Conservation (phyloP, 2,329 filamentous ascomycete species). For the Nemania sp. region DNA sequence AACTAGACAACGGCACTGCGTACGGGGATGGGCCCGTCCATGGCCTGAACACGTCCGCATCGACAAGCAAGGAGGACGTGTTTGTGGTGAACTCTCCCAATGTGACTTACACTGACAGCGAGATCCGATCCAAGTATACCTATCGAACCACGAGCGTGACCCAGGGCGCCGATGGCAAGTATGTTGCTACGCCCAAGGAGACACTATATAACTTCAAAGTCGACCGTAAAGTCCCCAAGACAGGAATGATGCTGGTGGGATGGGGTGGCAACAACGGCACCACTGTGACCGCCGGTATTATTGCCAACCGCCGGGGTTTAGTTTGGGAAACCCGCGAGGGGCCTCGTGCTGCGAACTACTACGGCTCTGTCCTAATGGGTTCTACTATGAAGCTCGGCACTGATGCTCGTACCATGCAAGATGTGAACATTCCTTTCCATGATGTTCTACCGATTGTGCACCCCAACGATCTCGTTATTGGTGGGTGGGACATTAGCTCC, state of each 20-base stretch:
- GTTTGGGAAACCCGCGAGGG: conserved; percentile 96
- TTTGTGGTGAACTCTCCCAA: conserved; percentile 94
- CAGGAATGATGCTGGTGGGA: conserved; percentile 97
- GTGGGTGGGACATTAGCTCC: conserved; percentile 96
- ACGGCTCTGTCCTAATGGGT: conserved; percentile 95
- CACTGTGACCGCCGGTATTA: conserved; percentile 95
- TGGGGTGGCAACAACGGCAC: conserved; percentile 99
- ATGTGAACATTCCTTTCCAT: conserved; percentile 97
- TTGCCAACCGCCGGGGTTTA: conserved; percentile 90
- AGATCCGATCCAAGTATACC: conserved; percentile 94
- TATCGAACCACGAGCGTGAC: conserved; percentile 93
- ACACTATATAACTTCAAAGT: conserved; percentile 98
- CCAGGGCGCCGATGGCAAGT: conserved; percentile 76
- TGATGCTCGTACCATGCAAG: conserved; percentile 83
- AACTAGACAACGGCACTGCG: conserved; percentile 66
- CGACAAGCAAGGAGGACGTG: conserved; percentile 63
- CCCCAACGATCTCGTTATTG: conserved; percentile 93
- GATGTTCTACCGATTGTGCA: conserved; percentile 96
- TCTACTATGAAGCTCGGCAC: conserved; percentile 97
- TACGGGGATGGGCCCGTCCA: conserved; percentile 69
- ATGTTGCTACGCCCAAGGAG: conserved; percentile 86
- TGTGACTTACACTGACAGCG: conserved; percentile 86
- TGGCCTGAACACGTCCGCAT: conserved; percentile 49
- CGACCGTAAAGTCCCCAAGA: conserved; percentile 90
- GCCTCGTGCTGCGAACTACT: conserved; percentile 89